Evolutionary conservation across 805 yeast genomes (phyloP), one percentile per base, ranked within the genome.

Genomic region (Zygotorulaspora sp.): DNA sequence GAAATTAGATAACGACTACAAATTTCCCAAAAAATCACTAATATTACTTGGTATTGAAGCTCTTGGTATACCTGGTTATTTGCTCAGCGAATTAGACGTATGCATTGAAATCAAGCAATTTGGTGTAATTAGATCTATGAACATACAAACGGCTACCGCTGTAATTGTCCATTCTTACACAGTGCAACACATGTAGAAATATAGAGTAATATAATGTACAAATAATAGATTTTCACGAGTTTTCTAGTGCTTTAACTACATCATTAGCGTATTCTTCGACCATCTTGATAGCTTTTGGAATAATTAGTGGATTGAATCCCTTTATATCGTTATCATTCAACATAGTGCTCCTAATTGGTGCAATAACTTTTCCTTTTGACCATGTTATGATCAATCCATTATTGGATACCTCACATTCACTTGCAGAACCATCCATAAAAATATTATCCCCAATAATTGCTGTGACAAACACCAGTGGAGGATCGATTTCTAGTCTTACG

Each of bases 101-200:
- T 89, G 96, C 57, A 77, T 90, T 27, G 96, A 89, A 54, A 89
- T 89, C 50, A 85, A 87, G 55, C 97, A 89, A 57, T 80, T 78
- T 27, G 97, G 97, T 11, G 88, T 89, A 12, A 78, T 90, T 27
- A 71, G 97, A 49, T 88, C 96, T 1, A 89, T 89, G 97, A 89
- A 89, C 55, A 89, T 89, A 44, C 97, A 89, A 64, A 89, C 97
- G 0, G 97, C 97, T 1, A 80, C 97, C 0, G 97, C 97, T 0
- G 88, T 89, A 14, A 77, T 89, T 35, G 96, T 88, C 5, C 95
- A 89, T 61, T 92, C 96, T 0, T 89, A 90, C 53, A 78, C 94
- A 1, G 51, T 60, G 2, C 65, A 61, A 33, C 62, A 61, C 41
- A 50, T 59, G 58, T 57, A 48, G 44, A 22, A 21, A 21, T 21